These are phyloP conservation scores for Tausonia pullulans DNA, from an alignment of 1,284 basidiomycete genomes.

Conservation along the genomic window DNA sequence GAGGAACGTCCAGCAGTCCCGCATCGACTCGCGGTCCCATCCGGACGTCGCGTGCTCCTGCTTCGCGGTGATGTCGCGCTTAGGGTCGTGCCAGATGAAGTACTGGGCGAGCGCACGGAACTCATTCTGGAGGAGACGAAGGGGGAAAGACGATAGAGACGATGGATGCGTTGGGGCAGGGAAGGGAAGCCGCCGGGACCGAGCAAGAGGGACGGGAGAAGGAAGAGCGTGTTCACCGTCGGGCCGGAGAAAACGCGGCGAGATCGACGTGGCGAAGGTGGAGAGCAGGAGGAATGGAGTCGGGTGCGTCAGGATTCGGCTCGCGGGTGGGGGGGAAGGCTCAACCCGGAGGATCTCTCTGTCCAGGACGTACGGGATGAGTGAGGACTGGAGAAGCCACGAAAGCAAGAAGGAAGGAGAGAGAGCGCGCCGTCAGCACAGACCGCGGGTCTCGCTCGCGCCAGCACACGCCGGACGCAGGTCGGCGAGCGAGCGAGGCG, in stretches of 20 bases:
- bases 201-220: not conserved
- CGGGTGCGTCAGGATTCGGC: no score
- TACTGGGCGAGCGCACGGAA: conserved; percentile 67
- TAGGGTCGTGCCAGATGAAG: conserved; percentile 62
- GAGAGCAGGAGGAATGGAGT: no score
- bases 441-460: not conserved
- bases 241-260: no score
- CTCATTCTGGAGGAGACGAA: conserved; percentile 54
- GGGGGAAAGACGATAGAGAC: not conserved
- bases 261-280: no score
- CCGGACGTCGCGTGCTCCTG: conserved; percentile 61
- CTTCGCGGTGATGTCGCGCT: conserved; percentile 63
- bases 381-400: conserved; percentile 20
- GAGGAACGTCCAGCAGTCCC: conserved; percentile 78
- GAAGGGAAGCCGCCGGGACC: not conserved
- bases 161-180: not conserved
- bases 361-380: conserved; percentile 24
- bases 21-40: conserved; percentile 76
- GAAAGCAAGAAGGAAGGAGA: not conserved
- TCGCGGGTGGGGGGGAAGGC: not conserved
- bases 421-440: not conserved
- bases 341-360: not conserved
- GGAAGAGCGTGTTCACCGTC: no score
- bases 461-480: not conserved
- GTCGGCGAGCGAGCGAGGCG: not conserved